phyloP scores from a whole-genome alignment of 164 flowering plant species.

The Chloranthus sessilifolius region DNA sequence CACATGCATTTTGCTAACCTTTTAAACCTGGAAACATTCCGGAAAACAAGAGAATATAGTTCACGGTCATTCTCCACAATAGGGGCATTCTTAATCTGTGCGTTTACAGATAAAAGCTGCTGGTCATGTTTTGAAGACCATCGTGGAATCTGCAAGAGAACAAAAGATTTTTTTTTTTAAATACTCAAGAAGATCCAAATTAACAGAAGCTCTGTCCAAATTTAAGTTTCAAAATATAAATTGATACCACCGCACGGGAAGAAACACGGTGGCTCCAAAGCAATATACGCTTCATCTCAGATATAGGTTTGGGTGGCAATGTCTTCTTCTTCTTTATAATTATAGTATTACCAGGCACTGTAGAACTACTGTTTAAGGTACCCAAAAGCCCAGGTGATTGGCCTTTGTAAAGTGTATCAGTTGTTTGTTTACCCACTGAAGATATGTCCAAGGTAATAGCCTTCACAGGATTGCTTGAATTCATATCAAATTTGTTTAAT shows the following conservation, averaged over 20 bases:
- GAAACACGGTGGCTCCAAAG: slow-evolving; percentile 1
- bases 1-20: slow-evolving; percentile 4
- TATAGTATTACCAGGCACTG: slow-evolving; percentile 3
- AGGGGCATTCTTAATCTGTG: slow-evolving; percentile 12
- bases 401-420: slow-evolving; percentile 1
- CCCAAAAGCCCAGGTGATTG: not conserved
- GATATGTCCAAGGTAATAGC: slow-evolving; percentile 3
- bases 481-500: slow-evolving; percentile 4
- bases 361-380: slow-evolving; percentile 7
- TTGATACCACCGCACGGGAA: slow-evolving; percentile 6
- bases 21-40: slow-evolving; percentile 10
- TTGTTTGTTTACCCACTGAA: not conserved
- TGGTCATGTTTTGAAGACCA: slow-evolving; percentile 11
- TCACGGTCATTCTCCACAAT: slow-evolving; percentile 7
- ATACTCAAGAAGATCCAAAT: not conserved
- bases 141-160: slow-evolving; percentile 9
- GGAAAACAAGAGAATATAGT: slow-evolving; percentile 12
- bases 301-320: slow-evolving; percentile 4
- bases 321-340: slow-evolving; percentile 8
- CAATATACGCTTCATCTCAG: not conserved
- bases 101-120: slow-evolving; percentile 8
- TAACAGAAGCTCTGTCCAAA: not conserved
- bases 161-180: not conserved
- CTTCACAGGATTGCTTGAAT: not conserved
- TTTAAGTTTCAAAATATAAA: slow-evolving; percentile 5